Percentiles rank a stretch among this genome's conserved stretches.
Evolutionary conservation across 2,329 filamentous ascomycete species (phyloP).

Genomic region (Ceratocystis cubensis): DNA sequence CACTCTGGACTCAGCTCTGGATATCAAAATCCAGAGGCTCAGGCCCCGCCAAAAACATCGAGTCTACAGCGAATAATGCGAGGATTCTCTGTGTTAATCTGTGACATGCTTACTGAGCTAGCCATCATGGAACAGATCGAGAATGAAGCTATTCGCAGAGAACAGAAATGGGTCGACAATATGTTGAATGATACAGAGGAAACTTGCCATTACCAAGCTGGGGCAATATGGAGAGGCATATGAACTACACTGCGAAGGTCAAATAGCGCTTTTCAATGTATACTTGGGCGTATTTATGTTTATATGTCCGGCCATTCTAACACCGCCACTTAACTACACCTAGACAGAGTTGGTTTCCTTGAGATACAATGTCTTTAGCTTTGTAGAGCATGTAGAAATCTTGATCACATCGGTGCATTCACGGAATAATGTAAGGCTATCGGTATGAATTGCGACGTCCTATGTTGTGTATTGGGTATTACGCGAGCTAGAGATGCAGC

Average conservation of each 20-base stretch:
- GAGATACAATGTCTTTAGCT: too few relatives aligned
- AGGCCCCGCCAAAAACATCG: slow-evolving; percentile 22
- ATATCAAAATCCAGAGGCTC: slow-evolving; percentile 16
- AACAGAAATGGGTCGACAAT: slow-evolving; percentile 48
- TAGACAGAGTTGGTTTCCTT: too few relatives aligned
- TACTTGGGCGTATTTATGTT: not conserved
- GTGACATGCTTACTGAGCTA: slow-evolving; percentile 51
- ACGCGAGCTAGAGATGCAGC: not conserved
- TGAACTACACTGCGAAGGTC: slow-evolving; percentile 20
- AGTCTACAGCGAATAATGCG: slow-evolving; percentile 38
- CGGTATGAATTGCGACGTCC: not conserved
- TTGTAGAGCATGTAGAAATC: too few relatives aligned
- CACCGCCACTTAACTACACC: too few relatives aligned
- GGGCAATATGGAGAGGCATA: slow-evolving; percentile 38
- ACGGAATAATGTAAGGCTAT: not conserved
- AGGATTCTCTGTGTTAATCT: slow-evolving; percentile 38
- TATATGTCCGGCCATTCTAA: too few relatives aligned
- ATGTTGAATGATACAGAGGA: slow-evolving; percentile 34
- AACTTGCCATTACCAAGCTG: slow-evolving; percentile 29
- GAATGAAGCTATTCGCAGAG: slow-evolving; percentile 41
- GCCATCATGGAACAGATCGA: slow-evolving; percentile 50
- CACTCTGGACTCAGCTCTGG: slow-evolving; percentile 22
- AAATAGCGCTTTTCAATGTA: not conserved
- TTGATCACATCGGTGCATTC: not conserved
- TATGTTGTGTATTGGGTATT: slow-evolving; percentile 3